Evolutionary conservation across 1,284 basidiomycete species (phyloP).

Genomic region (Rhodotorula sp.): DNA sequence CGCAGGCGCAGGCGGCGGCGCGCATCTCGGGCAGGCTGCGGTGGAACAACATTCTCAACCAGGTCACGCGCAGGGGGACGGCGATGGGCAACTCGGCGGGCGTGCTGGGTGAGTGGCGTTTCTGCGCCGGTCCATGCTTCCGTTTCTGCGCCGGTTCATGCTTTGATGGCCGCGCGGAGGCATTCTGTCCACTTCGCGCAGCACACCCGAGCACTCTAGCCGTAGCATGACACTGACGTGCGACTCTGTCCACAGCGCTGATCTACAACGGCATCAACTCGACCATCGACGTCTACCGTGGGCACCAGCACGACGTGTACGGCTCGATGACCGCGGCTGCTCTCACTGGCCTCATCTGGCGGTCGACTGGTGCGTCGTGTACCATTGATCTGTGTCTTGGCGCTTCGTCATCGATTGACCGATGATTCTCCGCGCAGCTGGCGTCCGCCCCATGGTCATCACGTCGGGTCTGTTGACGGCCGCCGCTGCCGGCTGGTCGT

Average conservation of each 20-base stretch:
- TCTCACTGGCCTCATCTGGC: slow-evolving; percentile 87
- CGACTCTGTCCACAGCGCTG: slow-evolving; percentile 67
- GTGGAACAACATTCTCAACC: slow-evolving; percentile 96
- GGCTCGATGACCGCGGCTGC: slow-evolving; percentile 92
- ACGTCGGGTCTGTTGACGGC: slow-evolving; percentile 82
- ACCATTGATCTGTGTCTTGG: slow-evolving; percentile 10
- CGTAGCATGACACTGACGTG: not conserved
- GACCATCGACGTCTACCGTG: slow-evolving; percentile 77
- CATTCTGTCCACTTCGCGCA: slow-evolving; percentile 35
- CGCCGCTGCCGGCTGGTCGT: slow-evolving; percentile 45
- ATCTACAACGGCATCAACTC: slow-evolving; percentile 97
- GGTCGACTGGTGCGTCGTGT: slow-evolving; percentile 75
- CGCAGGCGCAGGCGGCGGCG: slow-evolving; percentile 23
- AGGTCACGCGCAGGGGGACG: slow-evolving; percentile 91
- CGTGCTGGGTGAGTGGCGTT: slow-evolving; percentile 71
- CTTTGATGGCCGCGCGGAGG: slow-evolving; percentile 43
- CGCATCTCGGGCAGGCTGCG: slow-evolving; percentile 62
- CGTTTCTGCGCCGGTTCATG: not conserved
- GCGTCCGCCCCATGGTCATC: slow-evolving; percentile 81
- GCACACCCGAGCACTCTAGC: not conserved
- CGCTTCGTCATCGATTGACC: not conserved
- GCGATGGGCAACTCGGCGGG: slow-evolving; percentile 99
- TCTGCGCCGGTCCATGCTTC: not conserved
- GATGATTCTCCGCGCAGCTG: slow-evolving; percentile 63
- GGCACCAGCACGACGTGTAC: slow-evolving; percentile 82